Evolutionary conservation across 257 asterid species (phyloP).

Genomic region (Solanum stenotomum): DNA sequence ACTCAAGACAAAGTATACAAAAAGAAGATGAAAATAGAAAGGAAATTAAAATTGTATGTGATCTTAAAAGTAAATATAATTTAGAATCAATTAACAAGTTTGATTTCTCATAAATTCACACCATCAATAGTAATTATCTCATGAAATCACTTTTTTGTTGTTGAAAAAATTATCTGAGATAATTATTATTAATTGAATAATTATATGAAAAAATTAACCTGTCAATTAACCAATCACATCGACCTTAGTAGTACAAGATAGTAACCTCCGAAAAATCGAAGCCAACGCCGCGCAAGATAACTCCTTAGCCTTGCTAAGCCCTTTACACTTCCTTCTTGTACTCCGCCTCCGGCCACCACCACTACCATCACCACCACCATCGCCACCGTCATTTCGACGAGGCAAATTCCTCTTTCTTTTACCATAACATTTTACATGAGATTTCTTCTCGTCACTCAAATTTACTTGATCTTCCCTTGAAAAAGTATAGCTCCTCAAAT

Average conservation of each 20-base stretch:
- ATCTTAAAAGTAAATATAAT: not conserved
- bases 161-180: not conserved
- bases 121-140: not conserved
- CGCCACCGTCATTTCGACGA: not conserved
- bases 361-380: not conserved
- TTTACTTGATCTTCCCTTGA: slow-evolving; percentile 53
- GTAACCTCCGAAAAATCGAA: slow-evolving; percentile 58
- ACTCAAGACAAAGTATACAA: not conserved
- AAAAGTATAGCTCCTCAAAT: slow-evolving; percentile 81
- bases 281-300: slow-evolving; percentile 30
- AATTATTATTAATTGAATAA: not conserved
- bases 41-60: not conserved
- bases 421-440: slow-evolving; percentile 29
- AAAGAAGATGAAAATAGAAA: not conserved
- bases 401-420: not conserved
- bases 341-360: not conserved
- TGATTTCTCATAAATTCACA: not conserved
- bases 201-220: not conserved
- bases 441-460: slow-evolving; percentile 7
- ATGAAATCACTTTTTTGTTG: not conserved
- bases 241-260: slow-evolving; percentile 70
- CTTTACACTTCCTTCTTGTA: slow-evolving; percentile 13
- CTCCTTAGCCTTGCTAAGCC: slow-evolving; percentile 36
- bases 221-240: slow-evolving; percentile 46
- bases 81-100: slow-evolving; percentile 6